phyloP scores from a whole-genome alignment of 257 asterid genomes.

The Anisodus acutangulus region DNA sequence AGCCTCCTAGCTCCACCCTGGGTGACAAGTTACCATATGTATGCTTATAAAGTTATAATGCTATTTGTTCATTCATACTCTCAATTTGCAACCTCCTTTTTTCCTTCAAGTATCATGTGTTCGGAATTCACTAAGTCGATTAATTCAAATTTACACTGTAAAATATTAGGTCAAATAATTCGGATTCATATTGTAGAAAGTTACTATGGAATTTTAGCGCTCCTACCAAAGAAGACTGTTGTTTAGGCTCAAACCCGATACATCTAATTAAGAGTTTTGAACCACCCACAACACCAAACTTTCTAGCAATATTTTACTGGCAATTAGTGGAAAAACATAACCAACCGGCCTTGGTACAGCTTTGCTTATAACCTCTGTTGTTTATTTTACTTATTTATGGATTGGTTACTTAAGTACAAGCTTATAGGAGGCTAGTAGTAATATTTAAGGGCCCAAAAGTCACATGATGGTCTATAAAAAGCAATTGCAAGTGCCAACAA shows the following conservation, averaged over 20 bases:
- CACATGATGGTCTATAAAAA: neutral
- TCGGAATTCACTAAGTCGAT: too few relatives aligned
- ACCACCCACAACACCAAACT: neutral
- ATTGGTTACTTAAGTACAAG: neutral
- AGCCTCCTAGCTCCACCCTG: too few relatives aligned
- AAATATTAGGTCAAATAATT: too few relatives aligned
- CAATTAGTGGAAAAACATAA: neutral
- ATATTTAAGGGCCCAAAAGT: neutral
- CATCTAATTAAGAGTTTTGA: neutral
- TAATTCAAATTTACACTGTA: too few relatives aligned
- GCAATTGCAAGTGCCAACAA: constrained; percentile 15
- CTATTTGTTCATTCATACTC: too few relatives aligned
- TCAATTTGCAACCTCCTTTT: too few relatives aligned
- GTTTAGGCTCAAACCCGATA: rapidly evolving
- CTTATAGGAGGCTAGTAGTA: neutral
- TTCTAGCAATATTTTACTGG: neutral
- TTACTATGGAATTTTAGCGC: neutral
- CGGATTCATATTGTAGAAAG: too few relatives aligned
- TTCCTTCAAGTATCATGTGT: too few relatives aligned
- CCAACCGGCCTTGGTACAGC: neutral
- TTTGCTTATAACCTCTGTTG: neutral
- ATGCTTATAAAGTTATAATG: too few relatives aligned
- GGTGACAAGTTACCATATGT: too few relatives aligned
- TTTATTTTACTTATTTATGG: too few relatives aligned
- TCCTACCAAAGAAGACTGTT: neutral